Percentiles rank a stretch among this genome's conserved stretches.
These are phyloP conservation scores for Laburnicola sp. DNA, from an alignment of 2,329 filamentous ascomycete genomes.

Conservation along the genomic window DNA sequence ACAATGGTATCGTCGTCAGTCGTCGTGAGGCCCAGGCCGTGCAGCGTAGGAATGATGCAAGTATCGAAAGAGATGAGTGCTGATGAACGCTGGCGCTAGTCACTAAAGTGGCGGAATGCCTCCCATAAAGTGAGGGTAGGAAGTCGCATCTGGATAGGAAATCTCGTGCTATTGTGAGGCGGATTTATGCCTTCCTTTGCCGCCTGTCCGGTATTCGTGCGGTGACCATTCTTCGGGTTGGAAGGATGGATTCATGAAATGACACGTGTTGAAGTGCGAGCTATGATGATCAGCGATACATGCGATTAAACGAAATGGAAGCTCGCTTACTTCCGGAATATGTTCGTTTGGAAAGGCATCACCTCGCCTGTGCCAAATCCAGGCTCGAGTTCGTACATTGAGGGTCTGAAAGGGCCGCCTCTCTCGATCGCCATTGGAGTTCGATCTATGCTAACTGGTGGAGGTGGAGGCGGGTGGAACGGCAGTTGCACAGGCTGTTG, in stretches of 20 bases:
- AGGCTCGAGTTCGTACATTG: conserved; percentile 50
- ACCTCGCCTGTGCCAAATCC: conserved; percentile 46
- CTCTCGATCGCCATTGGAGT: conserved; percentile 35
- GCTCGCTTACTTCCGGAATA: conserved; percentile 52
- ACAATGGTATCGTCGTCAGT: conserved; percentile 43
- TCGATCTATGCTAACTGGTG: conserved; percentile 37
- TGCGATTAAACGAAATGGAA: neutral
- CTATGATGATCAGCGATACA: conserved; percentile 34
- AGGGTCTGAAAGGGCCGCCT: conserved; percentile 51
- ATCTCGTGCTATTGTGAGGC: conserved; percentile 33
- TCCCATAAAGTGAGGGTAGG: conserved; percentile 27
- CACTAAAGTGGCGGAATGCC: conserved; percentile 41
- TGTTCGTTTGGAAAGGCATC: conserved; percentile 52
- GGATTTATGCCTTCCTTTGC: conserved; percentile 45
- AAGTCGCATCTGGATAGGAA: conserved; percentile 18
- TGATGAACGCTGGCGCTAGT: conserved; percentile 44
- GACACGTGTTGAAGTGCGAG: conserved; percentile 56
- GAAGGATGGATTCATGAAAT: conserved; percentile 56
- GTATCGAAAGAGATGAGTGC: conserved; percentile 30
- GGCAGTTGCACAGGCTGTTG: conserved; percentile 39
- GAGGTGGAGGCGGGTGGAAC: conserved; percentile 31
- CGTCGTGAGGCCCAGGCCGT: conserved; percentile 36
- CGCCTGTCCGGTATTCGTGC: conserved; percentile 50
- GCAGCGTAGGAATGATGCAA: conserved; percentile 31
- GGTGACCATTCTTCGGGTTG: conserved; percentile 58